Conservation (phyloP, 331 rosid genomes). For the Pyracantha coccinea region DNA sequence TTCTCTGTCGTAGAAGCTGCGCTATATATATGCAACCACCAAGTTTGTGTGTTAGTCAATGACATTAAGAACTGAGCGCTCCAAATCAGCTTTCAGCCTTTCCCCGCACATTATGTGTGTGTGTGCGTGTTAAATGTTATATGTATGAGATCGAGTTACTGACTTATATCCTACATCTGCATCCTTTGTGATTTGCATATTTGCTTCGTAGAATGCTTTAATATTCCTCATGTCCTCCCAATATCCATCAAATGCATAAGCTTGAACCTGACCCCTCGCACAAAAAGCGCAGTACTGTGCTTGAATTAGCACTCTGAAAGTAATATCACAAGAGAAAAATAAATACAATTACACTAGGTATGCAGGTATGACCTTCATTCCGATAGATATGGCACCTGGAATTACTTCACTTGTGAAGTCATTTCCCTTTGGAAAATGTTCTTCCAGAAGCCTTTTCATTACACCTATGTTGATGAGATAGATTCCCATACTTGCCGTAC, state of each 20-base stretch:
- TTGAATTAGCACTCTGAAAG: not conserved
- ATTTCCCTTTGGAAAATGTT: constrained; percentile 22
- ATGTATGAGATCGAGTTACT: not conserved
- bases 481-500: constrained; percentile 31
- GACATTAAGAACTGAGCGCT: not conserved
- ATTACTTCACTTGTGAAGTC: constrained; percentile 32
- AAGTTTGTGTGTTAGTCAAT: constrained; percentile 9
- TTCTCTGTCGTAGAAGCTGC: constrained; percentile 26
- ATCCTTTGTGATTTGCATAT: constrained; percentile 25
- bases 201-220: constrained; percentile 31
- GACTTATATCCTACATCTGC: constrained; percentile 20
- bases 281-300: not conserved
- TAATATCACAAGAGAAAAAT: not conserved
- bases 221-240: constrained; percentile 43
- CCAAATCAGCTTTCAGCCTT: not conserved
- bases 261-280: constrained; percentile 16
- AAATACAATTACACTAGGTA: not conserved
- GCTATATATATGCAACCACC: not conserved
- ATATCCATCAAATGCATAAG: constrained; percentile 22
- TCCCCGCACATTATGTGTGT: not conserved
- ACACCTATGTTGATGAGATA: constrained; percentile 18
- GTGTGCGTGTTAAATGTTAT: not conserved
- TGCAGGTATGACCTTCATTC: constrained; percentile 27
- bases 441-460: constrained; percentile 21
- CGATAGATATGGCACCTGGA: constrained; percentile 29